A percentile compares a stretch with the other conserved stretches of the same genome.
Conservation (phyloP, 2,329 filamentous ascomycete species). For the Fusarium mangiferae region DNA sequence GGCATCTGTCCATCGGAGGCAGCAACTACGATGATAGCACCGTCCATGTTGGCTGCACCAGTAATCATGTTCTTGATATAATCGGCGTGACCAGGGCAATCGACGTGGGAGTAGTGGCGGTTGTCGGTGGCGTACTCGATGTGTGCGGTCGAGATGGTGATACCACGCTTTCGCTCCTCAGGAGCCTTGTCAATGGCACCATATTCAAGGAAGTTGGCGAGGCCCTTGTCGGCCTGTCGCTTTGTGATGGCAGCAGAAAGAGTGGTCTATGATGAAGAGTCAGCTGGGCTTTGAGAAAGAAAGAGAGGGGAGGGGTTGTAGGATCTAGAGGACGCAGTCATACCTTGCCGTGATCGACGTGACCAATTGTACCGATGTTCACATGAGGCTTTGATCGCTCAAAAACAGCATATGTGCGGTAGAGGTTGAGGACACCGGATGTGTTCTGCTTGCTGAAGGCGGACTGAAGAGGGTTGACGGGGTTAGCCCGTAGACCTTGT, state of each 20-base stretch:
- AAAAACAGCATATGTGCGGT: conserved; percentile 75
- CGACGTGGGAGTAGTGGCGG: conserved; percentile 99
- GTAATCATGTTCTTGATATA: conserved; percentile 99
- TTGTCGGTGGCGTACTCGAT: conserved; percentile 96
- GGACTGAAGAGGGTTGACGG: conserved; percentile 80
- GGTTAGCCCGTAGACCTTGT: conserved; percentile 75
- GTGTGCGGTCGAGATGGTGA: conserved; percentile 98
- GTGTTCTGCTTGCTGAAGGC: conserved; percentile 71
- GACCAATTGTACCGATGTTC: conserved; percentile 99
- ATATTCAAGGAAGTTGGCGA: conserved; percentile 96
- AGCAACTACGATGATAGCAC: conserved; percentile 97
- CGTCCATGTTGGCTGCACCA: conserved; percentile 99
- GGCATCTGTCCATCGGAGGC: conserved; percentile 99
- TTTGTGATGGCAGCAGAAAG: conserved; percentile 99
- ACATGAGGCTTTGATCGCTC: conserved; percentile 96
- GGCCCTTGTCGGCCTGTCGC: conserved; percentile 92
- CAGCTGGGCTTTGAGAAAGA: conserved; percentile 23
- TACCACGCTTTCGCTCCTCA: conserved; percentile 99
- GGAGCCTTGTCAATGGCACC: conserved; percentile 98
- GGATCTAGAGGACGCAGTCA: neutral
- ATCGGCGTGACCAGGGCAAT: conserved; percentile 99
- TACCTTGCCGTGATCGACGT: conserved; percentile 99
- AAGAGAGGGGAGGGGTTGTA: neutral
- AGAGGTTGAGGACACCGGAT: conserved; percentile 72
- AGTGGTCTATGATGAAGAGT: conserved; percentile 75